A percentile compares a stretch with the other conserved stretches of the same genome.
These are phyloP conservation scores for Adansonia rubrostipa DNA, from an alignment of 441 rosid genomes.

Conservation along the genomic window DNA sequence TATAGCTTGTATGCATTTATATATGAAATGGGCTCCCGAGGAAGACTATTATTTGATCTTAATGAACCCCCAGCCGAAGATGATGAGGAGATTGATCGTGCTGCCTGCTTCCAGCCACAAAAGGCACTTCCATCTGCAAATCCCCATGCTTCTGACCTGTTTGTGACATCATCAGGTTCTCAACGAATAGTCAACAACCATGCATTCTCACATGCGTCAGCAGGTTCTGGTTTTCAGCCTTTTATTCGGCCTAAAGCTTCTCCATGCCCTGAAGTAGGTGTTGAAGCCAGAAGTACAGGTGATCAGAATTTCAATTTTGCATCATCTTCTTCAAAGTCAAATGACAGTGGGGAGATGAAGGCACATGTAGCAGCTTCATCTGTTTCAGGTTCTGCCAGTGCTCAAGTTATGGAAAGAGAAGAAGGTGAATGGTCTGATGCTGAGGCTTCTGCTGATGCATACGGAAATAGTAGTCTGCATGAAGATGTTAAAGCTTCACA, in stretches of 20 bases:
- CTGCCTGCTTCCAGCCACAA: conserved; percentile 58
- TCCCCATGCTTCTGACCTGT: conserved; percentile 47
- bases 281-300: conserved; percentile 45
- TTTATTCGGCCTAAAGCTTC: conserved; percentile 58
- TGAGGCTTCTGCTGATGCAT: conserved; percentile 57
- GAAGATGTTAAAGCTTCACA: conserved; percentile 46
- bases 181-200: conserved; percentile 55
- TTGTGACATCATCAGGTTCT: conserved; percentile 54
- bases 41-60: conserved; percentile 90
- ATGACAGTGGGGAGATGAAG: conserved; percentile 41
- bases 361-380: conserved; percentile 36
- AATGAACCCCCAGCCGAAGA: conserved; percentile 91
- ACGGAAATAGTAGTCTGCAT: conserved; percentile 34
- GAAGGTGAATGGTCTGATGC: conserved; percentile 97
- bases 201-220: conserved; percentile 77
- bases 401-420: conserved; percentile 69
- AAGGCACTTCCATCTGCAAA: conserved; percentile 56
- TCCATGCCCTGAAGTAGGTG: conserved; percentile 40
- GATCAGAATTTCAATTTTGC: conserved; percentile 39
- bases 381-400: conserved; percentile 44
- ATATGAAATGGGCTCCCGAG: conserved; percentile 88
- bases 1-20: conserved; percentile 70
- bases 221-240: conserved; percentile 93
- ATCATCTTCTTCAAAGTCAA: conserved; percentile 41
- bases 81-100: conserved; percentile 56